These are phyloP conservation scores for Macadamia integrifolia DNA, from an alignment of 164 flowering plant species.

Conservation along the genomic window DNA sequence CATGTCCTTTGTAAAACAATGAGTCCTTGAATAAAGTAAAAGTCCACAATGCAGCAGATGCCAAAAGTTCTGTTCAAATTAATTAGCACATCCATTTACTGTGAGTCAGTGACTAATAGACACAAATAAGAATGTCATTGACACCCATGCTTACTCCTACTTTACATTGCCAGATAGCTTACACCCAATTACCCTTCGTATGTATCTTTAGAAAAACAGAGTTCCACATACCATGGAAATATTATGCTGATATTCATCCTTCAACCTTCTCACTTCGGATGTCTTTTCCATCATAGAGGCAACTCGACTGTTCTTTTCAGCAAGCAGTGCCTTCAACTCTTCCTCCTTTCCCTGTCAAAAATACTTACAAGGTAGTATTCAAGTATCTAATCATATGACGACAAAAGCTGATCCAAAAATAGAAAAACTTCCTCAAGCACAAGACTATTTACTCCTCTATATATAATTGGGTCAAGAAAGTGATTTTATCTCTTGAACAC, in stretches of 20 bases:
- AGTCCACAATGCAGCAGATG: neutral
- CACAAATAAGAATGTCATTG: too few relatives aligned
- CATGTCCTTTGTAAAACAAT: too few relatives aligned
- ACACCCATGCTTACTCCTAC: too few relatives aligned
- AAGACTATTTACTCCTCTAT: too few relatives aligned
- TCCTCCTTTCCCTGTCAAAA: conserved; percentile 48
- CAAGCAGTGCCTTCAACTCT: conserved; percentile 30
- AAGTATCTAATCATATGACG: neutral
- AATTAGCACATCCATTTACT: too few relatives aligned
- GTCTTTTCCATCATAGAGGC: conserved; percentile 62
- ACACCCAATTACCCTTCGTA: neutral
- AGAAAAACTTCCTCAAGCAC: too few relatives aligned
- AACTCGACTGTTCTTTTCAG: conserved; percentile 52
- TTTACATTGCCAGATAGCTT: too few relatives aligned
- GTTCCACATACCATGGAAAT: conserved; percentile 50
- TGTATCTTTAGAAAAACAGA: neutral
- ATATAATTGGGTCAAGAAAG: too few relatives aligned
- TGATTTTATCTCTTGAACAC: too few relatives aligned
- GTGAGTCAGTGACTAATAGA: too few relatives aligned
- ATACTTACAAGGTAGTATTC: conserved; percentile 8
- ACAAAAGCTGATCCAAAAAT: neutral
- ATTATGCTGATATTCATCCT: conserved; percentile 52
- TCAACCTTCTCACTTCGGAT: conserved; percentile 56
- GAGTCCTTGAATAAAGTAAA: too few relatives aligned
- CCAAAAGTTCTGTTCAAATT: neutral